These are phyloP conservation scores for Fusarium mundagurra DNA, from an alignment of 2,329 filamentous ascomycete species.

Conservation along the genomic window DNA sequence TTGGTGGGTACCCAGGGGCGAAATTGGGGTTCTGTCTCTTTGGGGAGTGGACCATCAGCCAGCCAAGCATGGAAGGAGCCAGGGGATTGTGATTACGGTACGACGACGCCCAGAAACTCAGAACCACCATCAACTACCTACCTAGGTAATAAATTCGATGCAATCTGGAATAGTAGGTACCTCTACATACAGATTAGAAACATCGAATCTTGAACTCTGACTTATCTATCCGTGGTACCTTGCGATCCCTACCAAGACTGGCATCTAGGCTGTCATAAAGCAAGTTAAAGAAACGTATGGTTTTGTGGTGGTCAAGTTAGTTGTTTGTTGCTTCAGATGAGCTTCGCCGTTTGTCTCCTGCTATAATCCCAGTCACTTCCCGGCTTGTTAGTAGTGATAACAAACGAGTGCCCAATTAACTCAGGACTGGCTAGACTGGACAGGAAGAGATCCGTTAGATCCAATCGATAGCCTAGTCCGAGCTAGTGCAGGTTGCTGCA, in stretches of 20 bases:
- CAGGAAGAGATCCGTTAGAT: conserved; percentile 27
- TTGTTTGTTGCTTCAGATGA: conserved; percentile 6
- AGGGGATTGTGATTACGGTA: conserved; percentile 3
- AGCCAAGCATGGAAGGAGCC: conserved; percentile 17
- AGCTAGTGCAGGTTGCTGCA: conserved; percentile 11
- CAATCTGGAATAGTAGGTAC: too few species aligned
- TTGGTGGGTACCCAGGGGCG: conserved; percentile 31
- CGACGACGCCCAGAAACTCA: background rate
- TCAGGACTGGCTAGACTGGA: conserved; percentile 21
- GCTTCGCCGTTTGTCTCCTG: conserved; percentile 14
- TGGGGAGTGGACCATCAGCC: conserved; percentile 27
- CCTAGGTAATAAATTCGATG: background rate
- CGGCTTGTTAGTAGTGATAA: conserved; percentile 6
- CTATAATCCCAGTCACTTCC: conserved; percentile 8
- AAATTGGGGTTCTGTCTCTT: conserved; percentile 18
- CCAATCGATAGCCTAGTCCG: conserved; percentile 33
- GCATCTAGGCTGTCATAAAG: background rate
- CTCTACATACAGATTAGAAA: too few species aligned
- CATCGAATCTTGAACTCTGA: background rate
- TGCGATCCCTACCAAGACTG: background rate
- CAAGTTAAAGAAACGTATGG: background rate
- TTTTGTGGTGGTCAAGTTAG: background rate
- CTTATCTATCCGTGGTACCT: background rate
- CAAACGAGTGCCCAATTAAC: conserved; percentile 29
- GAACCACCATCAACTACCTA: conserved; percentile 26